These are phyloP conservation scores for Zizania palustris DNA, from an alignment of 202 grass and related monocot genomes.

Conservation along the genomic window DNA sequence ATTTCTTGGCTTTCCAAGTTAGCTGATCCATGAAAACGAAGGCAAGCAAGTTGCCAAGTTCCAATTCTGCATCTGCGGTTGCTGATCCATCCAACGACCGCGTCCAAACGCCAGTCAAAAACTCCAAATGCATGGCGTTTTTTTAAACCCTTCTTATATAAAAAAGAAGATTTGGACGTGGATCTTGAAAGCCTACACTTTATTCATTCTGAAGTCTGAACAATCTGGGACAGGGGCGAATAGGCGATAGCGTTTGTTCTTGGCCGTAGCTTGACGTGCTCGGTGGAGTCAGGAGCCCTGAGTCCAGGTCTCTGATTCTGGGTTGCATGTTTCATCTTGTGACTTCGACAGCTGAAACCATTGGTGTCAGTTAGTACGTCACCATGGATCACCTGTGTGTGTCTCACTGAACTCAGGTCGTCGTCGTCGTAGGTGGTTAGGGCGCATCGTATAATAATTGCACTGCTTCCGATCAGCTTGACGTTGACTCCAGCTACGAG, in stretches of 20 bases:
- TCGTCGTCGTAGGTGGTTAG: background rate
- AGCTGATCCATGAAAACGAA: background rate
- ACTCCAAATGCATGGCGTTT: background rate
- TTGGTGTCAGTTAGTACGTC: background rate
- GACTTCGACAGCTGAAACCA: background rate
- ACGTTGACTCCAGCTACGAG: background rate
- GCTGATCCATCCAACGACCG: background rate
- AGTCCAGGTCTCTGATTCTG: background rate
- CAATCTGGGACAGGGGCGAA: slow-evolving; percentile 2
- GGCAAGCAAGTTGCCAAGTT: background rate
- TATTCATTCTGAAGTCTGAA: background rate
- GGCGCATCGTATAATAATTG: background rate
- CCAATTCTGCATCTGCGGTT: background rate
- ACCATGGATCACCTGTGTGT: background rate
- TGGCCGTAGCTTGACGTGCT: background rate
- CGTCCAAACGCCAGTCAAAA: background rate
- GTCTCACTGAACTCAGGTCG: background rate
- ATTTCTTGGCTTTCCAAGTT: background rate
- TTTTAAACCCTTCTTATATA: too few species aligned
- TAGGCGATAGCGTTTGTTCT: background rate
- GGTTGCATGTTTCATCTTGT: background rate
- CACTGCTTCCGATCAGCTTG: background rate
- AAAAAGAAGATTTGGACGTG: background rate
- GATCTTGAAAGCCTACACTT: background rate
- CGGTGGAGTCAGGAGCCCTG: background rate